Base-by-base conservation (phyloP, 192 early-diverging fungal species). In the Coemansia sp. region DNA sequence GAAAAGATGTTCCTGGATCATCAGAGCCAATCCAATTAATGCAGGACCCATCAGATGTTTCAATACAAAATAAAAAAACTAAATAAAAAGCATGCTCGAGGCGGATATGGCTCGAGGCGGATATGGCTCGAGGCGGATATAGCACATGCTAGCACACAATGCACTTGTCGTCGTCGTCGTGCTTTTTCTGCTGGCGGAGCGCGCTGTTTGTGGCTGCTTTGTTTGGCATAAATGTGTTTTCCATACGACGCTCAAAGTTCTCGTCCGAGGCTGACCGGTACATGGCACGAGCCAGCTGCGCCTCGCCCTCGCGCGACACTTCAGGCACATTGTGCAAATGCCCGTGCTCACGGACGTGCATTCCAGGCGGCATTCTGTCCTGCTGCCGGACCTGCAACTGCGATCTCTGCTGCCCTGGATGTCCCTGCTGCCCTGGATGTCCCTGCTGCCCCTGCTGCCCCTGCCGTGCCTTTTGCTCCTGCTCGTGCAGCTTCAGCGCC, bases 401-500 rank as follows among this genome's bases (percentile, higher is more conserved):
- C 48, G 51, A 22, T 10, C 7, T 8, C 51, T 52, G 51, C 22
- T 52, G 51, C 32, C 20, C 13, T 26, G 27, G 0, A 29, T 29
- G 27, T 66, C 66, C 56, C 69, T 5, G 48, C 22, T 22, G 22
- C 64, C 57, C 18, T 73, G 65, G 22, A 49, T 14, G 22, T 3
- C 9, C 23, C 51, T 53, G 50, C 20, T 52, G 50, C 32, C 20
- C 12, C 37, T 3, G 0, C 3, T 27, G 32, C 59, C 67, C 56
- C 69, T 6, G 48, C 55, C 62, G 77, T 10, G 61, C n/a, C 62
- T 57, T 4, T 54, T 67, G 23, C 62, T 78, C 81, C 53, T 83
- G 56, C 59, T 83, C 73, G 47, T 83, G 76, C 23, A 83, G 53
- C 35, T 51, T 47, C 12, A 83, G 56, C 7, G 82, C 82, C 59